Evolutionary conservation across 1,139 yeast genomes (phyloP).

Genomic region (Yamadazyma atlantica): DNA sequence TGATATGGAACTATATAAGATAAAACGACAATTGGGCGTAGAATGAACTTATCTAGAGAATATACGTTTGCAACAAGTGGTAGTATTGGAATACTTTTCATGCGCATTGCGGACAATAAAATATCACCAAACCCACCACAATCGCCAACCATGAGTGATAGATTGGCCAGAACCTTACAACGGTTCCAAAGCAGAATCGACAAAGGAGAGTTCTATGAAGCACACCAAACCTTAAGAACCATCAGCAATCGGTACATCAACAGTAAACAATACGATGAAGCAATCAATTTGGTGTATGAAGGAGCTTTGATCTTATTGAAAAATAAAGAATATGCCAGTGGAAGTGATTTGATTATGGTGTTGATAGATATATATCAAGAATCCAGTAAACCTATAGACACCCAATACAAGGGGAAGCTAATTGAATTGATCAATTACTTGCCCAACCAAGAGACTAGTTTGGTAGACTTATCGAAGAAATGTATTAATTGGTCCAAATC

Average conservation of each 20-base stretch:
- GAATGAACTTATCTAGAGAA: too few relatives aligned
- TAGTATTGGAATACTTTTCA: too few relatives aligned
- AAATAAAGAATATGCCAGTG: slow-evolving; percentile 75
- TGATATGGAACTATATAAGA: not conserved
- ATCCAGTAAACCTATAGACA: slow-evolving; percentile 37
- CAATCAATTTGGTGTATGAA: slow-evolving; percentile 68
- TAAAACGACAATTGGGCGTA: not conserved
- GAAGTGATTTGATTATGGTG: slow-evolving; percentile 74
- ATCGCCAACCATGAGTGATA: slow-evolving; percentile 28
- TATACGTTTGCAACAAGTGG: too few relatives aligned
- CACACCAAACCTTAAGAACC: slow-evolving; percentile 90
- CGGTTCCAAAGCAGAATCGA: slow-evolving; percentile 70
- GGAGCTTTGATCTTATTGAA: slow-evolving; percentile 68
- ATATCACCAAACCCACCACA: not conserved
- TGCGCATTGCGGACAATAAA: not conserved
- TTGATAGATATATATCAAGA: slow-evolving; percentile 66
- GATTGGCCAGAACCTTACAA: slow-evolving; percentile 57
- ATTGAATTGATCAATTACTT: slow-evolving; percentile 37
- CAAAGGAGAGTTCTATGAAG: slow-evolving; percentile 83
- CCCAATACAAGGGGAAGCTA: slow-evolving; percentile 33
- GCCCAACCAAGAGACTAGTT: slow-evolving; percentile 65
- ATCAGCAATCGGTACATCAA: slow-evolving; percentile 82
- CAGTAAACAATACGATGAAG: slow-evolving; percentile 63
- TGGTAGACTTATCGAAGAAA: slow-evolving; percentile 65
- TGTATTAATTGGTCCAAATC: slow-evolving; percentile 63